Conservation (phyloP, 129 eudicot species). For the Oenanthe sinensis region DNA sequence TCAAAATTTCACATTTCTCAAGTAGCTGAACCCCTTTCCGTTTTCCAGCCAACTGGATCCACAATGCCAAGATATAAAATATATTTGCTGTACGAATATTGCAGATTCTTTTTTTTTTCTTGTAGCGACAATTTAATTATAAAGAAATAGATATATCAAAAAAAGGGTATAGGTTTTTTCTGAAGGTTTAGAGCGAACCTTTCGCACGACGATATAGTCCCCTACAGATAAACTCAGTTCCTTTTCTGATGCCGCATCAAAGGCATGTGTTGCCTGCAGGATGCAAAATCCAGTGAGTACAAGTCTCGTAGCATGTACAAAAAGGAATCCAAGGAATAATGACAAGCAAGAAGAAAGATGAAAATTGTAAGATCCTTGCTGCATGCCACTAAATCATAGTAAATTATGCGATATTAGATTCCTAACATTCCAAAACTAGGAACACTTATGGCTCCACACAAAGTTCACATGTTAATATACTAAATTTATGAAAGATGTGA, state of each 20-base stretch:
- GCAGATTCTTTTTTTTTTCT: too few relatives aligned
- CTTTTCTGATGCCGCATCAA: constrained; percentile 77
- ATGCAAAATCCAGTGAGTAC: background rate
- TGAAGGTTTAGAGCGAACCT: constrained; percentile 36
- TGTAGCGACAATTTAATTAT: too few relatives aligned
- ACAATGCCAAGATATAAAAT: background rate
- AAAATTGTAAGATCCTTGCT: background rate
- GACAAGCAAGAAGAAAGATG: background rate
- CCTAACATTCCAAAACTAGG: background rate
- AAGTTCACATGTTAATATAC: background rate
- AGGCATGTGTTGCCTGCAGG: constrained; percentile 73
- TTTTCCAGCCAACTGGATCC: background rate
- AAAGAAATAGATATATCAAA: background rate
- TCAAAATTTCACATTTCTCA: background rate
- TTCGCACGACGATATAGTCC: constrained; percentile 89
- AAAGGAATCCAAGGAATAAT: background rate
- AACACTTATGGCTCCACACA: background rate
- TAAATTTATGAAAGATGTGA: background rate
- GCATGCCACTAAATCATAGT: background rate
- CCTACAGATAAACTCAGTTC: constrained; percentile 83
- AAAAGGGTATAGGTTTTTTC: background rate
- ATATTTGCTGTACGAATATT: too few relatives aligned
- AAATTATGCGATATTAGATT: background rate
- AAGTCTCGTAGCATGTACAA: background rate
- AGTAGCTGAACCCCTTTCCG: background rate